Evolutionary conservation across 345 rosid genomes (phyloP), one percentile per base, ranked within the genome.

Genomic region (Euphorbia pulcherrima): DNA sequence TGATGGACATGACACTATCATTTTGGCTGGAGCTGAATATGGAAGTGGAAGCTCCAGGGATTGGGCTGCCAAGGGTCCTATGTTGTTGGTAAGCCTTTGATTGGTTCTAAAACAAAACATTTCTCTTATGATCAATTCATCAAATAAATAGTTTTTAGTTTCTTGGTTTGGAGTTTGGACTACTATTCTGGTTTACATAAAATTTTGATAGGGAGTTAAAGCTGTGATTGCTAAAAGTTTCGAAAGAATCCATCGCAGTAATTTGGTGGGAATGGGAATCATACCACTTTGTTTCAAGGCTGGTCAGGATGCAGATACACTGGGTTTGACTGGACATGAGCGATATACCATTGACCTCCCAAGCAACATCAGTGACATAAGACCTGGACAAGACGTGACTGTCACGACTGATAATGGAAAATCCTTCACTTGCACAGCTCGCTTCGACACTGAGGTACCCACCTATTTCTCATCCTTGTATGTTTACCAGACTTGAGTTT

Each of bases 11-110:
- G 92, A 80, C 74, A 92, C 99, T 72, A 85, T 94, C 64, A 72
- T 94, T 68, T 77, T 94, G 60, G 99, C 99, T 75, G 97, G 99
- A 78, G 96, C 97, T 0, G 99, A 94, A 75, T 94, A 94, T 58
- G 97, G 97, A 78, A 94, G 99, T 70, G 99, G 99, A 83, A 94
- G 99, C 82, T 94, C 99, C 26, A 83, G 99, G 67, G 99, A 94
- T 82, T 94, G 99, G 99, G 99, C 99, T 72, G 97, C 99, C 60
- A 94, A 94, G 84, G 99, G 99, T 72, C 99, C 99, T 23, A 87
- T 92, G 97, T 67, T 94, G 60, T 80, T 86, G 92, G 99, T 91
- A 68, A 70, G 83, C 66, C 47, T 51, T 20, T 60, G 18, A 56
- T 44, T 35, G 17, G 11, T 41, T 78, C 4, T 39, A 4, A 39